These are phyloP conservation scores for Flaveria trinervia DNA, from an alignment of 129 eudicot genomes.

Conservation along the genomic window DNA sequence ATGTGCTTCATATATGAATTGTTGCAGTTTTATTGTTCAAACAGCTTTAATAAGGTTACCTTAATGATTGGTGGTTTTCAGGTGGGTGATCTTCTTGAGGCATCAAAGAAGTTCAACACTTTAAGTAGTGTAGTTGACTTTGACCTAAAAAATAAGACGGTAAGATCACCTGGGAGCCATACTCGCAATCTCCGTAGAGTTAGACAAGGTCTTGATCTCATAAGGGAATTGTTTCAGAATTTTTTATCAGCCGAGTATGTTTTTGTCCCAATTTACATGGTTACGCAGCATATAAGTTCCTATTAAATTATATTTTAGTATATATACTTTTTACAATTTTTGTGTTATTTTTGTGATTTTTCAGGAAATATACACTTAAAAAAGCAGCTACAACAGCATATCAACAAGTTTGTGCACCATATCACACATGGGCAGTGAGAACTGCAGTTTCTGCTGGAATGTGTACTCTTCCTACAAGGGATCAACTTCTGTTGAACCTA, in stretches of 20 bases:
- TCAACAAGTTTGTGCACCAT: slow-evolving; percentile 82
- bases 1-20: slow-evolving; percentile 3
- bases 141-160: slow-evolving; percentile 68
- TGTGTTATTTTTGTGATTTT: not conserved
- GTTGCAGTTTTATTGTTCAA: not conserved
- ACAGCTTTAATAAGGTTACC: not conserved
- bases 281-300: not conserved
- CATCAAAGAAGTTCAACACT: slow-evolving; percentile 60
- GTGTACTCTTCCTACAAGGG: slow-evolving; percentile 93
- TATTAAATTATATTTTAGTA: not conserved
- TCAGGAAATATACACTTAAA: slow-evolving; percentile 55
- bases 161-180: slow-evolving; percentile 81
- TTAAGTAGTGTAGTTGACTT: slow-evolving; percentile 63
- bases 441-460: slow-evolving; percentile 98
- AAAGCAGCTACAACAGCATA: slow-evolving; percentile 88
- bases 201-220: slow-evolving; percentile 97
- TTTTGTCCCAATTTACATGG: not conserved
- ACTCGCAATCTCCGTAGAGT: slow-evolving; percentile 94
- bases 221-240: slow-evolving; percentile 73
- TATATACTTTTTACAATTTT: too few relatives aligned
- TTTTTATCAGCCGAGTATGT: slow-evolving; percentile 83
- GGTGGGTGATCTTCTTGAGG: slow-evolving; percentile 80
- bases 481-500: slow-evolving; percentile 70
- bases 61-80: slow-evolving; percentile 34
- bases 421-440: slow-evolving; percentile 95